These are phyloP conservation scores for Phylloporus rhodoxanthus DNA, from an alignment of 768 basidiomycete genomes.

Conservation along the genomic window DNA sequence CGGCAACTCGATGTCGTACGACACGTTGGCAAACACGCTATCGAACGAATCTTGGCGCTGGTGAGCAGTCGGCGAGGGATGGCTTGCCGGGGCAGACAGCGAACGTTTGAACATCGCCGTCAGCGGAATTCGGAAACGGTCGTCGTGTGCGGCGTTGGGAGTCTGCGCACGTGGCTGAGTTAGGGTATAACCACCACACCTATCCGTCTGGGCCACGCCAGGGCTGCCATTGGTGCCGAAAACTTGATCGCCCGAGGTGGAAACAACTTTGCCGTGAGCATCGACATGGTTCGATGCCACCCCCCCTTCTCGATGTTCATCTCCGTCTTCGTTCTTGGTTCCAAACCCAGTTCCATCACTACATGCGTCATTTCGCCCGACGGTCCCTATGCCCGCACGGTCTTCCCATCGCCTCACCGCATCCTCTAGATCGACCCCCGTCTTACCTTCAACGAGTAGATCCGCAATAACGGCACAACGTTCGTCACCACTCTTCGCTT, in stretches of 20 bases:
- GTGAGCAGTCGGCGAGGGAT: conserved; percentile 12
- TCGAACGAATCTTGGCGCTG: conserved; percentile 22
- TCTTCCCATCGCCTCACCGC: conserved; percentile 52
- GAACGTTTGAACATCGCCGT: conserved; percentile 65
- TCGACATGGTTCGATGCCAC: not conserved
- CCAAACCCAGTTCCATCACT: not conserved
- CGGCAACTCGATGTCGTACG: conserved; percentile 27
- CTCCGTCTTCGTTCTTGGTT: conserved; percentile 15
- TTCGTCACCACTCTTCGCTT: conserved; percentile 38
- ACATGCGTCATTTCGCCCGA: conserved; percentile 4
- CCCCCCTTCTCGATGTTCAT: conserved; percentile 19
- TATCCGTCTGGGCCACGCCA: conserved; percentile 1
- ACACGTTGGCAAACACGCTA: conserved; percentile 28
- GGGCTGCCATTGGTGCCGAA: not conserved
- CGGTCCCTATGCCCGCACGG: conserved; percentile 3
- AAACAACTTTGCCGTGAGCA: conserved; percentile 5
- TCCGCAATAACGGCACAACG: conserved; percentile 63
- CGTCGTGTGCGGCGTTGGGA: conserved; percentile 21
- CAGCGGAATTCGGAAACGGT: conserved; percentile 44
- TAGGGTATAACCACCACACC: not conserved
- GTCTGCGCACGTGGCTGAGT: conserved; percentile 25
- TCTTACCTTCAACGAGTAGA: conserved; percentile 61
- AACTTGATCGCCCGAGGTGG: not conserved
- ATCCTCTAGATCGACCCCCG: conserved; percentile 52
- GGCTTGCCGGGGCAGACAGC: conserved; percentile 47